These are phyloP conservation scores for Claviceps capensis DNA, from an alignment of 2,329 filamentous ascomycete species.

Conservation along the genomic window DNA sequence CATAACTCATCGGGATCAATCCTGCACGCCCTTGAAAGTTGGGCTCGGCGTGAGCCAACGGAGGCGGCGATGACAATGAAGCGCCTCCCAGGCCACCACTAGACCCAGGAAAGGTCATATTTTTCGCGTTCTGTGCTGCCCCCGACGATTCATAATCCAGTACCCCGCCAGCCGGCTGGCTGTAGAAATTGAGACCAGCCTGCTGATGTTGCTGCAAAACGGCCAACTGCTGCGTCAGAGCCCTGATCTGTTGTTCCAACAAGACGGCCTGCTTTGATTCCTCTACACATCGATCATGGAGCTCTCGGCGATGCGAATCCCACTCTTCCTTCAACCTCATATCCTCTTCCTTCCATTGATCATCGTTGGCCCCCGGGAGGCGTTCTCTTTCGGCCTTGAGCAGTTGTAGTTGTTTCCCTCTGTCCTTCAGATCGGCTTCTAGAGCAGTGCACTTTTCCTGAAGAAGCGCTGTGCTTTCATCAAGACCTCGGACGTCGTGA, in stretches of 20 bases:
- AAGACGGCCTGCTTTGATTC: constrained; percentile 33
- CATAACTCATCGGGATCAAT: constrained; percentile 39
- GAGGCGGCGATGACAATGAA: constrained; percentile 2
- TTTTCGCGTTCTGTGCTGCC: constrained; percentile 28
- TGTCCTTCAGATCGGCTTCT: constrained; percentile 59
- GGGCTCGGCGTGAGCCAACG: constrained; percentile 17
- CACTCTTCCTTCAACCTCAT: constrained; percentile 40
- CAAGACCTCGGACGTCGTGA: constrained; percentile 35
- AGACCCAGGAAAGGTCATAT: constrained; percentile 21
- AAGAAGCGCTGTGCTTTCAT: constrained; percentile 41
- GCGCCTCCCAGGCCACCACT: constrained; percentile 2
- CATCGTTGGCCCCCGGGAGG: constrained; percentile 46
- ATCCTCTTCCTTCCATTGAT: constrained; percentile 39
- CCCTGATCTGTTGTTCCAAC: constrained; percentile 31
- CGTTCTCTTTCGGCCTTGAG: constrained; percentile 58
- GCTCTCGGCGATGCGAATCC: constrained; percentile 36
- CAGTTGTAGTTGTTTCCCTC: constrained; percentile 54
- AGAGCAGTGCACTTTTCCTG: constrained; percentile 51
- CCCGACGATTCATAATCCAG: constrained; percentile 33
- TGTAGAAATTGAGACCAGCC: constrained; percentile 29
- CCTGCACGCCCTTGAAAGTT: constrained; percentile 37
- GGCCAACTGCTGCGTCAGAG: constrained; percentile 33
- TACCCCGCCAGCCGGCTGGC: constrained; percentile 28
- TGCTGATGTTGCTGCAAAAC: constrained; percentile 26
- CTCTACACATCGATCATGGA: constrained; percentile 35